phyloP scores from a whole-genome alignment of 352 stramenopile genomes.

The Phytophthora multivora region DNA sequence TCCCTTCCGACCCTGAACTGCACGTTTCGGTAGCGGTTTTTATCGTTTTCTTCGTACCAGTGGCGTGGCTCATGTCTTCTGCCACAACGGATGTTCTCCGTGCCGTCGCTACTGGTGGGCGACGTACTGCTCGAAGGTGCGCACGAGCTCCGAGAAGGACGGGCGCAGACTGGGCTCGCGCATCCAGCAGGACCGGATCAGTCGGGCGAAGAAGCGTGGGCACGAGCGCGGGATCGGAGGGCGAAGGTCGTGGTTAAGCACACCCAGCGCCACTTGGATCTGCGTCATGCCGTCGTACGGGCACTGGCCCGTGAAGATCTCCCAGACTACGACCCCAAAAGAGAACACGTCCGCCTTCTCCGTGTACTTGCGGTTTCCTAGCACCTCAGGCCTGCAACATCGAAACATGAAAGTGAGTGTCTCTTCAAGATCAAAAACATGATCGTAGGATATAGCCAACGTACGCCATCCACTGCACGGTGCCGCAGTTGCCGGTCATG shows the following conservation, averaged over 20 bases:
- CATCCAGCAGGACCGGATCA: slow-evolving; percentile 84
- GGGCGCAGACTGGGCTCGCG: slow-evolving; percentile 70
- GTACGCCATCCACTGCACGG: slow-evolving; percentile 89
- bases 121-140: slow-evolving; percentile 53
- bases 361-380: slow-evolving; percentile 92
- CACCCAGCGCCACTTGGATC: slow-evolving; percentile 81
- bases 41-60: slow-evolving; percentile 22
- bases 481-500: slow-evolving; percentile 93
- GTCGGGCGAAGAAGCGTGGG: slow-evolving; percentile 68
- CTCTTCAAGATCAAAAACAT: slow-evolving; percentile 28
- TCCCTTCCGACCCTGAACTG: slow-evolving; percentile 6
- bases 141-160: slow-evolving; percentile 72
- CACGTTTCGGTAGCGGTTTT: slow-evolving; percentile 13
- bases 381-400: slow-evolving; percentile 70
- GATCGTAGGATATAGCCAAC: slow-evolving; percentile 21
- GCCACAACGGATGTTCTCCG: neutral
- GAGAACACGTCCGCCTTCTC: slow-evolving; percentile 95
- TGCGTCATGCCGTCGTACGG: slow-evolving; percentile 92
- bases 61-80: slow-evolving; percentile 12
- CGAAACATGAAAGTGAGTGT: slow-evolving; percentile 17
- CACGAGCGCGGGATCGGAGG: slow-evolving; percentile 65
- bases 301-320: slow-evolving; percentile 90
- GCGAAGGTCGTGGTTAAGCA: slow-evolving; percentile 81
- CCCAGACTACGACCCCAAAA: slow-evolving; percentile 94
- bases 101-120: slow-evolving; percentile 18